Conservation (phyloP, 1,139 yeast species). For the Zygoascus hellenicus region DNA sequence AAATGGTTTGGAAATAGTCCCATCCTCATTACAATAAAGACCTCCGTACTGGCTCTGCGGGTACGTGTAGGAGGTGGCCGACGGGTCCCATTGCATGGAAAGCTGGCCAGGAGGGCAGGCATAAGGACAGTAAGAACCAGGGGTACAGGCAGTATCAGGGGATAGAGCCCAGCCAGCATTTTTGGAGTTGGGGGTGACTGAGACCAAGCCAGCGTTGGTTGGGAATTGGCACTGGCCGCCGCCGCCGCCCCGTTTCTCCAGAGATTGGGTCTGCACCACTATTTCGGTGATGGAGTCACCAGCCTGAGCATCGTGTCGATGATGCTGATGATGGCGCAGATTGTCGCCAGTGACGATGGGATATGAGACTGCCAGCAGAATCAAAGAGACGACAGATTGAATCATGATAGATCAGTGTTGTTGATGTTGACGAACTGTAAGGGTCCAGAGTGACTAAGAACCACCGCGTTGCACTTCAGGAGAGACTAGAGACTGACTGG, state of each 20-base stretch:
- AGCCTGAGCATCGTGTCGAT: constrained; percentile 2
- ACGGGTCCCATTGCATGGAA: constrained; percentile 66
- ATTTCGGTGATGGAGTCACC: constrained; percentile 3
- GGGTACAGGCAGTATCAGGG: constrained; percentile 64
- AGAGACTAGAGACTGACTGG: background rate
- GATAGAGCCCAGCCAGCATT: constrained; percentile 90
- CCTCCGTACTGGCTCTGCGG: constrained; percentile 83
- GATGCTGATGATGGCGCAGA: constrained; percentile 11
- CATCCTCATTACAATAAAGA: constrained; percentile 64
- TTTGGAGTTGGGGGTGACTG: constrained; percentile 50
- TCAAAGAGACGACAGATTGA: background rate
- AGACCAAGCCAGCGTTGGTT: constrained; percentile 54
- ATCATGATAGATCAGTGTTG: background rate
- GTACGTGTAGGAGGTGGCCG: constrained; percentile 75
- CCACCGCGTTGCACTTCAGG: background rate
- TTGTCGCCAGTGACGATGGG: constrained; percentile 8
- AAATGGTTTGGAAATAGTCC: constrained; percentile 60
- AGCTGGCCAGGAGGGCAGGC: constrained; percentile 83
- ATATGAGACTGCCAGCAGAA: constrained; percentile 6
- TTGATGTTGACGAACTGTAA: background rate
- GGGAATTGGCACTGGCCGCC: constrained; percentile 62
- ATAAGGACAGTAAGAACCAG: constrained; percentile 78
- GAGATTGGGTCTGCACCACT: constrained; percentile 9
- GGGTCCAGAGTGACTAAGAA: background rate
- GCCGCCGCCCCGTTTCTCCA: constrained; percentile 34